Evolutionary conservation across 1,139 yeast species (phyloP).

Genomic region (Taphrina deformans): DNA sequence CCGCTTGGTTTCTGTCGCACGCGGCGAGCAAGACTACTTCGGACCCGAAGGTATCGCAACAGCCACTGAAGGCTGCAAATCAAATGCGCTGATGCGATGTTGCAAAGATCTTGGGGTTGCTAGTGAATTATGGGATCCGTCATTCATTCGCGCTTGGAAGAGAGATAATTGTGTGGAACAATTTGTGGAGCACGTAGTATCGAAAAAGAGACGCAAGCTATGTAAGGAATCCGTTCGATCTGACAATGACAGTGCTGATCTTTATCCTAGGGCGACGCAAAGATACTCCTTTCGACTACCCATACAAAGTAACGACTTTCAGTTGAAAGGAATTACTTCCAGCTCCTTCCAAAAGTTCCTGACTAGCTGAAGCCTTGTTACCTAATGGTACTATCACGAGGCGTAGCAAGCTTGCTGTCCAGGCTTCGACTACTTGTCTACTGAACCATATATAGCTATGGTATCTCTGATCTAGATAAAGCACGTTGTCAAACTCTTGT

Average conservation of each 20-base stretch:
- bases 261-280: constrained; percentile 82
- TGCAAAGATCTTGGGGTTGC: constrained; percentile 97
- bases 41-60: constrained; percentile 86
- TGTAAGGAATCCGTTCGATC: constrained; percentile 71
- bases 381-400: too few relatives aligned
- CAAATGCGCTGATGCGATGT: constrained; percentile 95
- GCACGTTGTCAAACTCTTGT: too few relatives aligned
- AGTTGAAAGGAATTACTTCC: too few relatives aligned
- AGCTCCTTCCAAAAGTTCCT: too few relatives aligned
- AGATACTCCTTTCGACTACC: constrained; percentile 71
- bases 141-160: constrained; percentile 79
- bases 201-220: constrained; percentile 80
- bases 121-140: constrained; percentile 95
- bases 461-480: too few relatives aligned
- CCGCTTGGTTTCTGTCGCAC: constrained; percentile 79
- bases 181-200: constrained; percentile 79
- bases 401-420: too few relatives aligned
- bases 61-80: constrained; percentile 95
- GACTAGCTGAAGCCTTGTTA: too few relatives aligned
- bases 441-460: too few relatives aligned
- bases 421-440: too few relatives aligned
- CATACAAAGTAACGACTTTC: constrained; percentile 55
- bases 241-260: too few relatives aligned
- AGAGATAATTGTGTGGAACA: constrained; percentile 73
- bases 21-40: constrained; percentile 95